Percentiles rank a stretch among this genome's conserved stretches.
Evolutionary conservation across 1,139 yeast species (phyloP).

Genomic region (Yamadazyma conglobata): DNA sequence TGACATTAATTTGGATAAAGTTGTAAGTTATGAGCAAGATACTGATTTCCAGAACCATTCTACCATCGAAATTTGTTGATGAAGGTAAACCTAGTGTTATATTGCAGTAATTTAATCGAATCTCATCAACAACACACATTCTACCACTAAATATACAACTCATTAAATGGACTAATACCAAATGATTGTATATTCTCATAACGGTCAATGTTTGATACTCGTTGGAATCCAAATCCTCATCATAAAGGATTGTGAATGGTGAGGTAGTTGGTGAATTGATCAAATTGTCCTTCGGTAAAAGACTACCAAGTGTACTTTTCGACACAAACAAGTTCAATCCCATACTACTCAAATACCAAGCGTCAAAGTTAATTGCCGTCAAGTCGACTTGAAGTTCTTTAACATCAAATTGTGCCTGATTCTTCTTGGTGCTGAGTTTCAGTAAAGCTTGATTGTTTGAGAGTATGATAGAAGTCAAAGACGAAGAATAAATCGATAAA

Average conservation of each 20-base stretch:
- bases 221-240: constrained; percentile 29
- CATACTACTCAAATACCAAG: constrained; percentile 59
- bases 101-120: constrained; percentile 59
- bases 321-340: constrained; percentile 59
- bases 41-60: constrained; percentile 79
- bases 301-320: constrained; percentile 33
- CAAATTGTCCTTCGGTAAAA: constrained; percentile 16
- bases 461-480: constrained; percentile 48
- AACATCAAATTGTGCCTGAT: constrained; percentile 12
- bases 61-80: constrained; percentile 77
- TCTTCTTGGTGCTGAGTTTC: constrained; percentile 9
- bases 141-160: constrained; percentile 71
- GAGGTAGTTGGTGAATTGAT: constrained; percentile 13
- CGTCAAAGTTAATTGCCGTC: constrained; percentile 37
- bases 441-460: constrained; percentile 13
- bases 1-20: constrained; percentile 46
- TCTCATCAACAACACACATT: constrained; percentile 69
- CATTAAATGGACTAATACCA: constrained; percentile 66
- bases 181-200: constrained; percentile 68
- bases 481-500: constrained; percentile 57
- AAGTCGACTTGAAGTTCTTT: constrained; percentile 19
- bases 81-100: constrained; percentile 58
- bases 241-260: constrained; percentile 29
- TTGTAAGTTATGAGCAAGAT: constrained; percentile 61
- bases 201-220: constrained; percentile 52